Conservation (phyloP, 805 yeast species). For the Candida suzukii region DNA sequence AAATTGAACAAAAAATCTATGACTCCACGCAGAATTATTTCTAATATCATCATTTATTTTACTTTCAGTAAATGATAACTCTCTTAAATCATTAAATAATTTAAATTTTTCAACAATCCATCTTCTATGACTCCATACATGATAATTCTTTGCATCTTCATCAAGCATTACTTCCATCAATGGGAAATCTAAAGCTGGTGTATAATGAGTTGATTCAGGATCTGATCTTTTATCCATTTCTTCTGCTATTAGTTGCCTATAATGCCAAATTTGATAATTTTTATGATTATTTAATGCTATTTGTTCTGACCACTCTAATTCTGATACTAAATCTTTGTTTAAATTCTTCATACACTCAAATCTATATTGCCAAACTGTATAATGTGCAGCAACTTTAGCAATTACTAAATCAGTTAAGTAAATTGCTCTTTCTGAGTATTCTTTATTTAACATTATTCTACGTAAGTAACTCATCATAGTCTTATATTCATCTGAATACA, state of each 20-base stretch:
- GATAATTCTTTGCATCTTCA: constrained; percentile 86
- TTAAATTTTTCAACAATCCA: constrained; percentile 66
- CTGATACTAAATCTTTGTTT: constrained; percentile 34
- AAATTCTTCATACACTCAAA: constrained; percentile 41
- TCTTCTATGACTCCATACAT: constrained; percentile 89
- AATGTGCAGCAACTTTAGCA: constrained; percentile 75
- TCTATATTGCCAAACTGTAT: constrained; percentile 80
- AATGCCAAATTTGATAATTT: constrained; percentile 97
- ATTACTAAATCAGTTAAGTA: constrained; percentile 59
- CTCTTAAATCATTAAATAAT: constrained; percentile 37
- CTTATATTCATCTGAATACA: constrained; percentile 69
- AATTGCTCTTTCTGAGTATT: constrained; percentile 65
- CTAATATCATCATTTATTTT: constrained; percentile 58
- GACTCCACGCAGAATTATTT: constrained; percentile 93
- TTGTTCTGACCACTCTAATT: constrained; percentile 74
- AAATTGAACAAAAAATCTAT: constrained; percentile 56
- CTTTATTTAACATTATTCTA: constrained; percentile 51
- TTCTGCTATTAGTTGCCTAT: constrained; percentile 61
- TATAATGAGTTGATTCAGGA: constrained; percentile 25
- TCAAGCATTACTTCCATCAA: constrained; percentile 61
- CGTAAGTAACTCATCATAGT: constrained; percentile 54
- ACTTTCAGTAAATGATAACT: constrained; percentile 41
- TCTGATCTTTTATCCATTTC: constrained; percentile 10
- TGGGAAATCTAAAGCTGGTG: constrained; percentile 53
- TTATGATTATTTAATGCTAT: constrained; percentile 74